Evolutionary conservation across 73 alveolate genomes (phyloP).

Genomic region (Paramecium primaurelia): DNA sequence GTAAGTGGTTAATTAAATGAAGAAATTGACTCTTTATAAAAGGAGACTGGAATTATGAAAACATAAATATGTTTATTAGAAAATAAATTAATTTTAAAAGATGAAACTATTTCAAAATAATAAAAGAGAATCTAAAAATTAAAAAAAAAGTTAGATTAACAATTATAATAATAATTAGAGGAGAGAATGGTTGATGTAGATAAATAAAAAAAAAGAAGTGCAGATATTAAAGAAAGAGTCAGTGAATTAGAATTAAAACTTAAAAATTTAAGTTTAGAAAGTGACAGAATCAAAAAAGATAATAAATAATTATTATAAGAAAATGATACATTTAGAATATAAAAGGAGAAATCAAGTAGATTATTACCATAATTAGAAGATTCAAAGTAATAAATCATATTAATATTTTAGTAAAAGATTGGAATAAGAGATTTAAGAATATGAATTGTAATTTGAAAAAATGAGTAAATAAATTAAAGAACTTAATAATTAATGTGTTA

Average conservation of each 20-base stretch:
- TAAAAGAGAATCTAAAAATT: slow-evolving; percentile 16
- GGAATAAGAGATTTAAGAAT: neutral
- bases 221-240: slow-evolving; percentile 4
- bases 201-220: neutral
- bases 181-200: slow-evolving; percentile 18
- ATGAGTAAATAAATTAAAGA: neutral
- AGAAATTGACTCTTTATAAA: neutral
- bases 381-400: neutral
- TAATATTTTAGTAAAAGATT: neutral
- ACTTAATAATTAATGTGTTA: neutral
- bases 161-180: neutral
- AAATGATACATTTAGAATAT: slow-evolving; percentile 20
- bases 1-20: slow-evolving; percentile 10
- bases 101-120: neutral
- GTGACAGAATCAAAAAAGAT: slow-evolving; percentile 31
- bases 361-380: slow-evolving; percentile 14
- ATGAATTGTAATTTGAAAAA: neutral
- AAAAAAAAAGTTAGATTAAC: slow-evolving; percentile 24
- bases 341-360: neutral
- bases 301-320: neutral
- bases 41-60: neutral
- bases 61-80: neutral
- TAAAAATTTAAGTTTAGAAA: neutral
- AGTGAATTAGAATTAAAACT: slow-evolving; percentile 10
- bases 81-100: slow-evolving; percentile 23